Base-by-base conservation (phyloP, 2,329 filamentous ascomycete species). In the Plenodomus lindquistii region DNA sequence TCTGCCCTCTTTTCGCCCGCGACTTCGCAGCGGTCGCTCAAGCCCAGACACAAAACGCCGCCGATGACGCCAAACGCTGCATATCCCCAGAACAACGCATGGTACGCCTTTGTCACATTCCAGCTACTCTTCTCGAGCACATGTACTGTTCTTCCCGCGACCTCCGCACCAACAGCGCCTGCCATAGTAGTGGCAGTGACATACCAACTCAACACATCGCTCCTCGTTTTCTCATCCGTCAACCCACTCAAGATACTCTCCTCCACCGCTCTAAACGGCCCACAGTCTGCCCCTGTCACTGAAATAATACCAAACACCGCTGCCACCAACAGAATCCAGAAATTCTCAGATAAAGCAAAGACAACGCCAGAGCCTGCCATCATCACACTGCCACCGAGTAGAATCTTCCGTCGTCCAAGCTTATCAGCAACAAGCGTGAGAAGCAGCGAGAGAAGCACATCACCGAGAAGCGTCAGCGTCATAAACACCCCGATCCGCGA, bases 11-110 rank as follows among this genome's bases (percentile, higher is more conserved):
- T 70, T 43, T 64, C 59, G 17, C 68, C 64, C n/a, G 67, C 61
- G 29, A 59, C 65, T 55, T 78, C 76, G 42, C 74, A 77, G n/a
- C 64, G 57, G 22, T 55, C 46, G 48, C 73, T 78, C 48, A 79
- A 47, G 1, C 71, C 56, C 11, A 75, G 40, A 18, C 70, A 74
- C 18, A 77, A 44, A 1, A 66, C 54, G 19, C 68, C 65, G 36
- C 76, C 76, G 8, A 76, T 37, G 4, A 71, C 22, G 0, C 76
- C 76, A 43, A 77, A 70, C 0, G 62, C 60, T 17, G 74, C 73
- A 54, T 79, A 79, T 2, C 69, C 53, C 66, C 69, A 73, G 50
- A 78, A 79, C 4, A 77, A 53, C 5, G 73, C 58, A 29, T 73
- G 71, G 37, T 73, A 77, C 1, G 73, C 70, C 9, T 62, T 67